These are phyloP conservation scores for Termitomyces sp. DNA, from an alignment of 768 basidiomycete genomes.

Conservation along the genomic window DNA sequence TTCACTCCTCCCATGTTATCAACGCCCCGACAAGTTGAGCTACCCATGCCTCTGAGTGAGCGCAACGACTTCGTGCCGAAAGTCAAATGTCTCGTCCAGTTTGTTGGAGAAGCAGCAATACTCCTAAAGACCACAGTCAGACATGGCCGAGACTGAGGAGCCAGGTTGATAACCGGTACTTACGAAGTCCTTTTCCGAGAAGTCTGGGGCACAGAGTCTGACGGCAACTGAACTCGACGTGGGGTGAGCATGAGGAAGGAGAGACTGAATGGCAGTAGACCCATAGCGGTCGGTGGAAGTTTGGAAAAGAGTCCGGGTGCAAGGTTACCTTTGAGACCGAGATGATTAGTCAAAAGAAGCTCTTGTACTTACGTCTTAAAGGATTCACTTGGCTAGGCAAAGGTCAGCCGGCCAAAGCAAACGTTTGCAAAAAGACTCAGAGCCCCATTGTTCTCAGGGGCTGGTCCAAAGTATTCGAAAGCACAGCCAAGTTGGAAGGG, in stretches of 20 bases:
- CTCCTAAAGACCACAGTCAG: conserved; percentile 6
- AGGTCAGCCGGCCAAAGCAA: not conserved
- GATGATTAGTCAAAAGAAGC: conserved; percentile 6
- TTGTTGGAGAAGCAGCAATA: not conserved
- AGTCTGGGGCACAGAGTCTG: conserved; percentile 16
- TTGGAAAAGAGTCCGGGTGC: not conserved
- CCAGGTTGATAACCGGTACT: not conserved
- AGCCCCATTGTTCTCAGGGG: not conserved
- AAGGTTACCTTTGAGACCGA: not conserved
- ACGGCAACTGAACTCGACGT: conserved; percentile 45
- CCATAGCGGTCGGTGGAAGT: conserved; percentile 7
- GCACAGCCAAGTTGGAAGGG: not conserved
- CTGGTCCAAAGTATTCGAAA: not conserved
- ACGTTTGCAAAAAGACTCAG: not conserved
- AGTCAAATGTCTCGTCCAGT: conserved; percentile 14
- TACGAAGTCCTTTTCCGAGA: conserved; percentile 13
- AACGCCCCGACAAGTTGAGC: not conserved
- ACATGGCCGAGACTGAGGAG: not conserved
- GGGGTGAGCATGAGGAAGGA: conserved; percentile 53
- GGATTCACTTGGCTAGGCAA: not conserved
- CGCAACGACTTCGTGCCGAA: conserved; percentile 21
- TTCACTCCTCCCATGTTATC: not conserved
- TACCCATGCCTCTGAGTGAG: conserved; percentile 8
- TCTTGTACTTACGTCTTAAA: conserved; percentile 8
- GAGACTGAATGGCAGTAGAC: conserved; percentile 37